These are phyloP conservation scores for Phytopythium ostracodes DNA, from an alignment of 352 stramenopile genomes.

Conservation along the genomic window DNA sequence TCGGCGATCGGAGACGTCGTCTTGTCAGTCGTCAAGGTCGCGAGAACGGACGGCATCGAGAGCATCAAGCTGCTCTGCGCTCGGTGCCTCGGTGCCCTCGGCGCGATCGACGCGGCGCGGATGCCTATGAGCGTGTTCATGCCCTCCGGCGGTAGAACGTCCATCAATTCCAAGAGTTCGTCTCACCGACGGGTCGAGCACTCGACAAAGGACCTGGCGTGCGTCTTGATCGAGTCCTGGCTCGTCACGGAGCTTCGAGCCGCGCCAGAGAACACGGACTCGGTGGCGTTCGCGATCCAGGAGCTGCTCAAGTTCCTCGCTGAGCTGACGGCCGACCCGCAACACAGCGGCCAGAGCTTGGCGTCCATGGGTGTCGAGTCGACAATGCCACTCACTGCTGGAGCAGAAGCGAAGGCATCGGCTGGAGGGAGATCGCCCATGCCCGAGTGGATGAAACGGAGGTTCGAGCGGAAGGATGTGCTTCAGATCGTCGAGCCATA, in stretches of 20 bases:
- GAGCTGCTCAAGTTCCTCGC: constrained; percentile 81
- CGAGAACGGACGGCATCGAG: constrained; percentile 56
- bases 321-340: constrained; percentile 64
- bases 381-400: neutral
- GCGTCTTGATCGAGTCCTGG: constrained; percentile 76
- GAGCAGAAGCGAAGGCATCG: neutral
- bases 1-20: constrained; percentile 49
- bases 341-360: constrained; percentile 63
- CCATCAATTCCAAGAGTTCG: constrained; percentile 8
- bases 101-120: constrained; percentile 74
- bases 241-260: constrained; percentile 80
- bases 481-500: constrained; percentile 88
- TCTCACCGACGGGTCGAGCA: constrained; percentile 43
- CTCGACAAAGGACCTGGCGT: constrained; percentile 78
- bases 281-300: constrained; percentile 81
- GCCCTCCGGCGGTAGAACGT: constrained; percentile 20
- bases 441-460: constrained; percentile 82
- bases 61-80: constrained; percentile 67
- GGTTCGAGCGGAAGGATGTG: constrained; percentile 81
- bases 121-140: constrained; percentile 71
- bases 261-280: constrained; percentile 81
- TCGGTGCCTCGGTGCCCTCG: constrained; percentile 69
- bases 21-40: constrained; percentile 64
- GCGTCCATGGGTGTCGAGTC: constrained; percentile 9
- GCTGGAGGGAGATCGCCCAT: constrained; percentile 23